These are phyloP conservation scores for Tetrapyrgos nigripes DNA, from an alignment of 1,284 basidiomycete species.

Conservation along the genomic window DNA sequence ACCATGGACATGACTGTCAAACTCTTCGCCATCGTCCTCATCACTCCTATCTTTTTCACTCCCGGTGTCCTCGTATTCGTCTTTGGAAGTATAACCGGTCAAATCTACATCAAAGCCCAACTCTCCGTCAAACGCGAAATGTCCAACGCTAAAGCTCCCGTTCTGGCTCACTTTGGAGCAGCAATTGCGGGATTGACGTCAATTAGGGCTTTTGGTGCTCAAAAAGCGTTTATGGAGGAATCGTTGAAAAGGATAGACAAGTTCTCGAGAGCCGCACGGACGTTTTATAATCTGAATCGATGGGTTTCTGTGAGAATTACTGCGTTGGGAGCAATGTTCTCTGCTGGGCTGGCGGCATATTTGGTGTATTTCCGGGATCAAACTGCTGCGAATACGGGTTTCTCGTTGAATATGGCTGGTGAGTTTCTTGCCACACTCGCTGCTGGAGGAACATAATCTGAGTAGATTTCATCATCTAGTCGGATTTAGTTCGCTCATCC, in stretches of 20 bases:
- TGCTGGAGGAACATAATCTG: not conserved
- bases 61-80: conserved; percentile 45
- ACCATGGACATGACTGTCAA: conserved; percentile 41
- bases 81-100: conserved; percentile 31
- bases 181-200: conserved; percentile 71
- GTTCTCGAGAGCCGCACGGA: conserved; percentile 51
- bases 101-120: conserved; percentile 76
- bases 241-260: conserved; percentile 52
- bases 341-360: conserved; percentile 58
- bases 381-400: conserved; percentile 56
- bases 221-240: conserved; percentile 53
- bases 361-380: conserved; percentile 52
- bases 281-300: conserved; percentile 63
- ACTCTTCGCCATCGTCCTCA: conserved; percentile 46
- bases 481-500: conserved; percentile 60
- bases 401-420: conserved; percentile 58
- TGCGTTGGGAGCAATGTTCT: conserved; percentile 56
- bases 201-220: conserved; percentile 65
- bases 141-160: conserved; percentile 72
- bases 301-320: conserved; percentile 65
- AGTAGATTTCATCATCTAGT: conserved; percentile 22
- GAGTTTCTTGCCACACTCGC: not conserved
- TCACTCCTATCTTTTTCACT: conserved; percentile 47
- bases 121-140: conserved; percentile 79
- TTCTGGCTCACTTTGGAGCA: conserved; percentile 66